Conservation (phyloP, 108 stramenopile species). For the Chaetoceros muelleri region DNA sequence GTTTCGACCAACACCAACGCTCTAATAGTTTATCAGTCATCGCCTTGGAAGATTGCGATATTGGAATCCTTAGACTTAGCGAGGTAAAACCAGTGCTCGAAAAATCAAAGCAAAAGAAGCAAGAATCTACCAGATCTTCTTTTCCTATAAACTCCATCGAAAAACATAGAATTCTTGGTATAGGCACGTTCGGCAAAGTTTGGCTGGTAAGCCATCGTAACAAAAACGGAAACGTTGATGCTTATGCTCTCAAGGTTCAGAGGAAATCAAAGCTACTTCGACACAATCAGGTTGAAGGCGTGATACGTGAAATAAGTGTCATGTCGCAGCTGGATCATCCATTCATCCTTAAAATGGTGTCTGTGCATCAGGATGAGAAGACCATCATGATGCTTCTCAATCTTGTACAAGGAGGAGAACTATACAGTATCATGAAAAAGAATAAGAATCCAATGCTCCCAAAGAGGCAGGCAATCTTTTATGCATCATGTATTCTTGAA, state of each 20-base stretch:
- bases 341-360: slow-evolving; percentile 82
- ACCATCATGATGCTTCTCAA: slow-evolving; percentile 50
- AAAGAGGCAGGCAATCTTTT: slow-evolving; percentile 50
- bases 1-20: too few species aligned
- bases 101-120: neutral
- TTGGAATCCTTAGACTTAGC: too few species aligned
- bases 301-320: slow-evolving; percentile 67
- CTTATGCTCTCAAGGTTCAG: slow-evolving; percentile 86
- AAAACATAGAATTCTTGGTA: slow-evolving; percentile 70
- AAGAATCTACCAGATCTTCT: neutral
- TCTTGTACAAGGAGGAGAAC: slow-evolving; percentile 80
- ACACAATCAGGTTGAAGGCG: slow-evolving; percentile 69
- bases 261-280: slow-evolving; percentile 76
- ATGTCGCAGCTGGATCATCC: slow-evolving; percentile 86
- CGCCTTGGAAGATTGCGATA: too few species aligned
- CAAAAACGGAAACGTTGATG: slow-evolving; percentile 21
- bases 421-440: slow-evolving; percentile 59
- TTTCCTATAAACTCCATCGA: slow-evolving; percentile 48
- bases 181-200: slow-evolving; percentile 90
- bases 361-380: slow-evolving; percentile 72
- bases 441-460: slow-evolving; percentile 31
- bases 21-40: too few species aligned
- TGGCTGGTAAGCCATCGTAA: slow-evolving; percentile 65
- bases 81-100: too few species aligned
- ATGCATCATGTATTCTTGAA: slow-evolving; percentile 49